Evolutionary conservation across 495 filamentous ascomycete genomes (phyloP).

Genomic region (Evansstolkia leycettana): DNA sequence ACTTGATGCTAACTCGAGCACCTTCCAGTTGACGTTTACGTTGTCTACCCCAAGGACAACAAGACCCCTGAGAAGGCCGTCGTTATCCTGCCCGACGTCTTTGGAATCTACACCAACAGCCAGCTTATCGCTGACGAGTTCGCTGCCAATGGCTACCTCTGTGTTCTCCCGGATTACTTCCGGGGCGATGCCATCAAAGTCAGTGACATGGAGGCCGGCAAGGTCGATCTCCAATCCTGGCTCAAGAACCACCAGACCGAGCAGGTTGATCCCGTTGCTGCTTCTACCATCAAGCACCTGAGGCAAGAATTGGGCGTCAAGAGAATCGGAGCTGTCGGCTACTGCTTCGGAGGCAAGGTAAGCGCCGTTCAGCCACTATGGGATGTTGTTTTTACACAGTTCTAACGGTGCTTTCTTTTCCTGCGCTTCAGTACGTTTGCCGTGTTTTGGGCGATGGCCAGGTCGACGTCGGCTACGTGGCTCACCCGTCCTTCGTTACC

Average conservation of each 20-base stretch:
- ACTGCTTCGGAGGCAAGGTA: constrained; percentile 37
- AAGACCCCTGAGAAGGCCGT: constrained; percentile 30
- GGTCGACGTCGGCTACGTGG: constrained; percentile 55
- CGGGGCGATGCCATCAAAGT: constrained; percentile 50
- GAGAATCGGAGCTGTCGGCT: constrained; percentile 49
- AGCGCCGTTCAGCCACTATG: too few relatives aligned
- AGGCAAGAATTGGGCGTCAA: constrained; percentile 45
- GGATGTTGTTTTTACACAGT: neutral
- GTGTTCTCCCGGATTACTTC: constrained; percentile 67
- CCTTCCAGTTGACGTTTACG: constrained; percentile 29
- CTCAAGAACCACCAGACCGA: constrained; percentile 40
- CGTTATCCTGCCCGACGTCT: constrained; percentile 48
- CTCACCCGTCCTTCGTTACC: constrained; percentile 68
- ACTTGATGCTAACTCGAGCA: neutral
- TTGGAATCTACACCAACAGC: constrained; percentile 64
- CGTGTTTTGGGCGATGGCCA: constrained; percentile 34
- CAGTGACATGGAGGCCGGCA: constrained; percentile 41
- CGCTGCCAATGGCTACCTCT: constrained; percentile 70
- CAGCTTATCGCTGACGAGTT: constrained; percentile 76
- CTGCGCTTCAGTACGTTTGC: constrained; percentile 20
- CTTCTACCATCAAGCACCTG: constrained; percentile 45
- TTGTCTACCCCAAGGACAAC: constrained; percentile 28
- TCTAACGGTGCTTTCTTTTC: too few relatives aligned
- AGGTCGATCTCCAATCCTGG: constrained; percentile 53
- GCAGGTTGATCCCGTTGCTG: constrained; percentile 53